Conservation (phyloP, 169 alveolate genomes). For the Plasmodium sp. region DNA sequence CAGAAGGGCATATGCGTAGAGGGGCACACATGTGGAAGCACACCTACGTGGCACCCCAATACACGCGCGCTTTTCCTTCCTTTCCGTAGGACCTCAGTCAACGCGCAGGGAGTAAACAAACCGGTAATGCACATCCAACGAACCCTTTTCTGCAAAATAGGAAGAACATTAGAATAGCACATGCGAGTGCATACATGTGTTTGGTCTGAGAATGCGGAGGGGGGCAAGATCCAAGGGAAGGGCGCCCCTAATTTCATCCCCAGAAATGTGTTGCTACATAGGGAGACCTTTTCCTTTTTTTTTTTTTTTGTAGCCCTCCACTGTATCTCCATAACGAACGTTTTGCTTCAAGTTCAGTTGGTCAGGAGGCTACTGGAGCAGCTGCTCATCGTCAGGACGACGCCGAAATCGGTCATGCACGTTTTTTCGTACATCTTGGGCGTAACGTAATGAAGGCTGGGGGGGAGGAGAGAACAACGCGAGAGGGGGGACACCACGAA, state of each 20-base stretch:
- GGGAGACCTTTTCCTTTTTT: neutral
- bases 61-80: neutral
- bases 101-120: neutral
- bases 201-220: neutral
- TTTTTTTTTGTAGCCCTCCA: conserved; percentile 3
- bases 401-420: conserved; percentile 80
- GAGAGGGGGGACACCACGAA: neutral
- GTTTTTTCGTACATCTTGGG: conserved; percentile 80
- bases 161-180: neutral
- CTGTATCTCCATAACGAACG: conserved; percentile 64
- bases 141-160: neutral
- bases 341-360: conserved; percentile 75
- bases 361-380: conserved; percentile 81
- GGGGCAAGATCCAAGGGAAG: neutral
- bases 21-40: neutral
- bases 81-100: conserved; percentile 30
- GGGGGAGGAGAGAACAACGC: neutral
- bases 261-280: conserved; percentile 7
- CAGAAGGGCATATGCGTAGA: neutral
- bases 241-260: neutral
- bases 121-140: conserved; percentile 20
- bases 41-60: neutral
- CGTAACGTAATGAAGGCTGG: conserved; percentile 73
- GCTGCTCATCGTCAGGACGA: conserved; percentile 72
- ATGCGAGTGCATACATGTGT: neutral